Evolutionary conservation across 345 rosid genomes (phyloP).

Genomic region (Eucalyptus viminalis): DNA sequence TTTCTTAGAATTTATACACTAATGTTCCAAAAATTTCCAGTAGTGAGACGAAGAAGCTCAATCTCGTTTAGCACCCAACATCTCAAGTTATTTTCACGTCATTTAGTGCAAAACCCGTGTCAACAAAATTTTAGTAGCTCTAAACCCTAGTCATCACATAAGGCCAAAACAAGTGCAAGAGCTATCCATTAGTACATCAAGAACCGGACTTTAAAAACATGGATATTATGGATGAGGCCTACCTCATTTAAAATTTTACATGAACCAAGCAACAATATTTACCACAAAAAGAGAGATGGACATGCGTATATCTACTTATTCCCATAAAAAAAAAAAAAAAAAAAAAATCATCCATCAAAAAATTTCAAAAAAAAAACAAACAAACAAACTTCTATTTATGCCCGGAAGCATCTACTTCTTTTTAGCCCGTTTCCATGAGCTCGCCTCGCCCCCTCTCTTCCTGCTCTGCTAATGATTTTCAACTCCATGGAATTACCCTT

Average conservation of each 20-base stretch:
- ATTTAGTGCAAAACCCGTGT: not conserved
- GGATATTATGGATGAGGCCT: not conserved
- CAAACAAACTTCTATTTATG: not conserved
- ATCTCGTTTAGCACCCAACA: not conserved
- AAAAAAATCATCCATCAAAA: not conserved
- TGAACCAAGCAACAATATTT: not conserved
- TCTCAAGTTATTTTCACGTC: not conserved
- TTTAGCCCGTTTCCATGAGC: not conserved
- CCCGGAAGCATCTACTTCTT: not conserved
- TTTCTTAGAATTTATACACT: not conserved
- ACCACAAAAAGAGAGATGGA: not conserved
- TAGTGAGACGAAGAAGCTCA: not conserved
- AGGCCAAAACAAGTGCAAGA: not conserved
- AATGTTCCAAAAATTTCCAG: no score
- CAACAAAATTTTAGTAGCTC: not conserved
- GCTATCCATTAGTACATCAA: not conserved
- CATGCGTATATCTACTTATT: not conserved
- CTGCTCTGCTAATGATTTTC: not conserved
- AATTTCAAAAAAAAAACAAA: no score
- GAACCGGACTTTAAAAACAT: not conserved
- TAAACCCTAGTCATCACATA: not conserved
- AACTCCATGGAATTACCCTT: not conserved
- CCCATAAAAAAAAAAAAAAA: not conserved
- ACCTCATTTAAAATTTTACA: not conserved
- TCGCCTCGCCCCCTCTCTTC: not conserved